Conservation (phyloP, 2,329 filamentous ascomycete genomes). For the Xylariaceae sp. region DNA sequence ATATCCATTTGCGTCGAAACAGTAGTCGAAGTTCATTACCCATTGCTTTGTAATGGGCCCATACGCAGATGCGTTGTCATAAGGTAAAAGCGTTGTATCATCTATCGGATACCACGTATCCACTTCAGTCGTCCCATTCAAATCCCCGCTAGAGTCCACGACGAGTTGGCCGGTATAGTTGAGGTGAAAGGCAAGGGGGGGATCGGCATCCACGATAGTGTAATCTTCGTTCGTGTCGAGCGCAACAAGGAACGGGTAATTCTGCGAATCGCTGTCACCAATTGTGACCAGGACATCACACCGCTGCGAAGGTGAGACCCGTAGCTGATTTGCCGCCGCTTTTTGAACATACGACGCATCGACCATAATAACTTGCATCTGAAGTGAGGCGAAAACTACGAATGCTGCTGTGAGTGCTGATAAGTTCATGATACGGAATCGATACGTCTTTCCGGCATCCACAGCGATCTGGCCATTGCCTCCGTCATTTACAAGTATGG, state of each 20-base stretch:
- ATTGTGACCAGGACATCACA: conserved; percentile 45
- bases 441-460: conserved; percentile 42
- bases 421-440: conserved; percentile 45
- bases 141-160: conserved; percentile 31
- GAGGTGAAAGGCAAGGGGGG: conserved; percentile 20
- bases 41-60: conserved; percentile 53
- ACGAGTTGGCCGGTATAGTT: conserved; percentile 45
- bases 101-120: conserved; percentile 51
- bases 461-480: conserved; percentile 34
- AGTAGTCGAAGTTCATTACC: conserved; percentile 54
- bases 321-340: conserved; percentile 35
- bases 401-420: conserved; percentile 41
- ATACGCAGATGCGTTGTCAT: conserved; percentile 48
- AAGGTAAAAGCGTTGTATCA: conserved; percentile 56
- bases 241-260: conserved; percentile 42
- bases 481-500: conserved; percentile 43
- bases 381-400: conserved; percentile 41
- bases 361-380: conserved; percentile 43
- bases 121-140: conserved; percentile 29
- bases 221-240: conserved; percentile 44
- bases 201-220: conserved; percentile 23
- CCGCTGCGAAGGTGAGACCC: conserved; percentile 41
- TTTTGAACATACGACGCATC: conserved; percentile 40
- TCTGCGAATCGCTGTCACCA: conserved; percentile 34
- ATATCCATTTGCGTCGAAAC: conserved; percentile 57